Conservation (phyloP, 2,329 filamentous ascomycete genomes). For the Lachnum nothofagi region DNA sequence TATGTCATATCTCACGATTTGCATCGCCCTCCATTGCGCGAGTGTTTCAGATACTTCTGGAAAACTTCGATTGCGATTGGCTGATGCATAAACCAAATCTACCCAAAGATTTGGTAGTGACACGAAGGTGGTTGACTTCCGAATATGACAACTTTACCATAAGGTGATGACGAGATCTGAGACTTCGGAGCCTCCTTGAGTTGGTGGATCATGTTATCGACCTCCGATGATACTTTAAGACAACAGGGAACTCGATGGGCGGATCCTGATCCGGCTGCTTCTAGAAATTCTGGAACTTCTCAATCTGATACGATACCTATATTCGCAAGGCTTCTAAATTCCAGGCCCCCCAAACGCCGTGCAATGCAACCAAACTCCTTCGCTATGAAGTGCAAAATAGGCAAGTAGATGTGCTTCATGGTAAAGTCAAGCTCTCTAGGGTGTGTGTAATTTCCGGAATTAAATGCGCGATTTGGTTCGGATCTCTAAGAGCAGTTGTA, state of each 20-base stretch:
- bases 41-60: background rate
- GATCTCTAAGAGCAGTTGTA: constrained; percentile 70
- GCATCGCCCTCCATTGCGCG: background rate
- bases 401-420: constrained; percentile 10
- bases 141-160: too few relatives aligned
- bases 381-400: background rate
- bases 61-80: too few relatives aligned
- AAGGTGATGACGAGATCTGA: too few relatives aligned
- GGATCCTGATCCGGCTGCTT: background rate
- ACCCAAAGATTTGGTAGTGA: too few relatives aligned
- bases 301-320: background rate
- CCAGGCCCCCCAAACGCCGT: background rate
- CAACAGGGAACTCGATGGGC: background rate
- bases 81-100: too few relatives aligned
- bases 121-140: background rate
- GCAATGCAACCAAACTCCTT: constrained; percentile 2
- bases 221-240: background rate
- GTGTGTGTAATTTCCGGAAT: constrained; percentile 66
- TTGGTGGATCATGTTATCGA: background rate
- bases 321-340: background rate
- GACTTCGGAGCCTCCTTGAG: background rate
- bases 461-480: constrained; percentile 66
- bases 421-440: constrained; percentile 45
- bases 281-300: background rate
- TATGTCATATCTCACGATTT: background rate